A percentile compares a stretch with the other conserved stretches of the same genome.
Conservation (phyloP, 2,329 filamentous ascomycete species). For the Neurospora crassa region DNA sequence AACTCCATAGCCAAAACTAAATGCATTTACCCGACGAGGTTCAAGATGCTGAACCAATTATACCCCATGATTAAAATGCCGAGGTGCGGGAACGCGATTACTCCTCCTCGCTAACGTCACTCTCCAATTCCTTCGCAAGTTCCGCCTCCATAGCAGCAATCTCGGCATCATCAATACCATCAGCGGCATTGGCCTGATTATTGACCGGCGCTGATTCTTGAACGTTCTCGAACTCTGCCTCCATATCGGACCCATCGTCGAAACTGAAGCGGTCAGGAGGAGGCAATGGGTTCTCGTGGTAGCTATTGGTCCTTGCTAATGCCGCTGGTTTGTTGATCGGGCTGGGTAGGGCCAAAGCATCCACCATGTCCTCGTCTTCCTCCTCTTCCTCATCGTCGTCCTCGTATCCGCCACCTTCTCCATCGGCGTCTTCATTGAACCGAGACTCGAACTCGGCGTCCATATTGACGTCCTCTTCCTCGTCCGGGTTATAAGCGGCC, state of each 20-base stretch:
- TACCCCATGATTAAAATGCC: neutral
- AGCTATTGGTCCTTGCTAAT: neutral
- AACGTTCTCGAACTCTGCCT: conserved; percentile 28
- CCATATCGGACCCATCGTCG: conserved; percentile 19
- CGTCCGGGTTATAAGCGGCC: conserved; percentile 29
- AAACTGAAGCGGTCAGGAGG: neutral
- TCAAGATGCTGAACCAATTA: neutral
- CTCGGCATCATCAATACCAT: conserved; percentile 17
- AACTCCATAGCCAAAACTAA: neutral
- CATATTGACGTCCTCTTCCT: conserved; percentile 32
- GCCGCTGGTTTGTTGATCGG: conserved; percentile 31
- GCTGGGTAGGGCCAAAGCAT: conserved; percentile 42
- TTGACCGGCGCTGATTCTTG: conserved; percentile 14
- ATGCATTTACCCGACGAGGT: neutral
- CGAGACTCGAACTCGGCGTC: neutral
- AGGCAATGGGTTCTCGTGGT: neutral
- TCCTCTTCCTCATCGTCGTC: conserved; percentile 14
- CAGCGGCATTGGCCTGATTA: conserved; percentile 22
- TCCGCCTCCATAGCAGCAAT: conserved; percentile 36
- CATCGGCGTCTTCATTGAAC: conserved; percentile 27
- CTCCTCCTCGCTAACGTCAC: conserved; percentile 59
- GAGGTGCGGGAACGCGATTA: conserved; percentile 26
- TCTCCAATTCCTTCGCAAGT: conserved; percentile 50
- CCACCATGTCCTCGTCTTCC: conserved; percentile 27
- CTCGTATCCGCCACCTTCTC: conserved; percentile 3